Percentiles rank a stretch among this genome's conserved stretches.
phyloP scores from a whole-genome alignment of 106 monocot species.

The Acorus calamus region DNA sequence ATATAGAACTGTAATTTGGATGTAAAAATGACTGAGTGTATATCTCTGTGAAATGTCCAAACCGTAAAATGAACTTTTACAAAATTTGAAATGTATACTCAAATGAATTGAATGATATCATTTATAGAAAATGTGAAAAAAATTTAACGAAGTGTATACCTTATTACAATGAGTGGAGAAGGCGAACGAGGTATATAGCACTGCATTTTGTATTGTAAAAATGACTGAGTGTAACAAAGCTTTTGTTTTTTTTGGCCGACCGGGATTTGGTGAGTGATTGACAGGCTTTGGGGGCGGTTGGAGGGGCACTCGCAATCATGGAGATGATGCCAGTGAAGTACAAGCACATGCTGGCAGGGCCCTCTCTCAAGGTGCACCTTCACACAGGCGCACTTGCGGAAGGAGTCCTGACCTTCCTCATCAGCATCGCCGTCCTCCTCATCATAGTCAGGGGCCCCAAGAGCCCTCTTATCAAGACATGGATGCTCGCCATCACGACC shows the following conservation, averaged over 20 bases:
- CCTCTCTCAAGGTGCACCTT: conserved; percentile 65
- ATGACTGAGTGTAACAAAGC: background rate
- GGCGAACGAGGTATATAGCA: too few relatives aligned
- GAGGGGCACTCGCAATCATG: conserved; percentile 53
- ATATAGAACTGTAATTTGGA: too few relatives aligned
- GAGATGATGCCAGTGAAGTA: conserved; percentile 71
- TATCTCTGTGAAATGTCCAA: too few relatives aligned
- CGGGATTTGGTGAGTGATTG: background rate
- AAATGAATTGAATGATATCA: too few relatives aligned
- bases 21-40: too few relatives aligned
- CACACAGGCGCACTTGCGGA: conserved; percentile 80
- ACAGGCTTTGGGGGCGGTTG: conserved; percentile 73
- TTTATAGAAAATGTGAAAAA: too few relatives aligned
- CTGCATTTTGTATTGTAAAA: too few relatives aligned
- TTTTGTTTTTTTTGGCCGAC: background rate
- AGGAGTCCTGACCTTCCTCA: conserved; percentile 65
- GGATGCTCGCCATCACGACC: conserved; percentile 52
- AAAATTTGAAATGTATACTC: too few relatives aligned
- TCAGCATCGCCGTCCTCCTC: conserved; percentile 59
- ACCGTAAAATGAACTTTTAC: too few relatives aligned
- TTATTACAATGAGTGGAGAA: too few relatives aligned
- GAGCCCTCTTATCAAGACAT: conserved; percentile 44
- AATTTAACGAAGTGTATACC: too few relatives aligned
- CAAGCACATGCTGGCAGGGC: conserved; percentile 79
- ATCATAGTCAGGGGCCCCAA: conserved; percentile 64